Conservation (phyloP, 1,284 basidiomycete species). For the Trichosporon sp. region DNA sequence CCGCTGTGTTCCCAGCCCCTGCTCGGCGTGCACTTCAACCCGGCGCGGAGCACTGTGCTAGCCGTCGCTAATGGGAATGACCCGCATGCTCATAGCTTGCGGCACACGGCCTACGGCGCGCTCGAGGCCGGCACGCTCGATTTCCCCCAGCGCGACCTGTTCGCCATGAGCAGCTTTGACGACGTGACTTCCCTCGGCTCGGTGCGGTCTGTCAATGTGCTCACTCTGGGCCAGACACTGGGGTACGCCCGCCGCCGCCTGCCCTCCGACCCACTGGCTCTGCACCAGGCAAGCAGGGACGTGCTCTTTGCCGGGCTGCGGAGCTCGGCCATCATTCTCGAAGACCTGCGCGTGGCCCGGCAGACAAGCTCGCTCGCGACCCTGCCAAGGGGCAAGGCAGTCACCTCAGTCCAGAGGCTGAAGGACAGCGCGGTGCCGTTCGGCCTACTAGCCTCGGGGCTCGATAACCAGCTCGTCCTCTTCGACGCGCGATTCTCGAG, state of each 20-base stretch:
- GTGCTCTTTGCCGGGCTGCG: constrained; percentile 34
- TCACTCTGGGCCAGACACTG: constrained; percentile 11
- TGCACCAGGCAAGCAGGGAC: constrained; percentile 28
- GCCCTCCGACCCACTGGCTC: constrained; percentile 27
- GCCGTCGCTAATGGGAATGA: constrained; percentile 24
- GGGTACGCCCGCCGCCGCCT: constrained; percentile 17
- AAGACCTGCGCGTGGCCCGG: constrained; percentile 28
- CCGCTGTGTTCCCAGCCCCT: constrained; percentile 31
- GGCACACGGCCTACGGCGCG: not conserved
- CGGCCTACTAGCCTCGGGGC: constrained; percentile 35
- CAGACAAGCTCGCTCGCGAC: constrained; percentile 14
- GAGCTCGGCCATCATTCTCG: constrained; percentile 12
- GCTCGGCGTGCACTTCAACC: constrained; percentile 30
- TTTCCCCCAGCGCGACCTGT: constrained; percentile 30
- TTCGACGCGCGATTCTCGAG: constrained; percentile 35
- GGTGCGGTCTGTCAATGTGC: constrained; percentile 18
- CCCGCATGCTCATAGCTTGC: constrained; percentile 36
- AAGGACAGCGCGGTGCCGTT: constrained; percentile 38
- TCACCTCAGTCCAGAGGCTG: constrained; percentile 34
- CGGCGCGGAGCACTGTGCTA: constrained; percentile 30
- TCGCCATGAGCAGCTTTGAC: constrained; percentile 29
- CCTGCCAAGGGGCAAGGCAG: constrained; percentile 25
- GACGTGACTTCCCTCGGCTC: constrained; percentile 29
- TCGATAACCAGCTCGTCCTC: constrained; percentile 34
- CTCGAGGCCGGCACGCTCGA: constrained; percentile 25